Evolutionary conservation across 169 alveolate genomes (phyloP).

Genomic region (Cryptosporidium sp.): DNA sequence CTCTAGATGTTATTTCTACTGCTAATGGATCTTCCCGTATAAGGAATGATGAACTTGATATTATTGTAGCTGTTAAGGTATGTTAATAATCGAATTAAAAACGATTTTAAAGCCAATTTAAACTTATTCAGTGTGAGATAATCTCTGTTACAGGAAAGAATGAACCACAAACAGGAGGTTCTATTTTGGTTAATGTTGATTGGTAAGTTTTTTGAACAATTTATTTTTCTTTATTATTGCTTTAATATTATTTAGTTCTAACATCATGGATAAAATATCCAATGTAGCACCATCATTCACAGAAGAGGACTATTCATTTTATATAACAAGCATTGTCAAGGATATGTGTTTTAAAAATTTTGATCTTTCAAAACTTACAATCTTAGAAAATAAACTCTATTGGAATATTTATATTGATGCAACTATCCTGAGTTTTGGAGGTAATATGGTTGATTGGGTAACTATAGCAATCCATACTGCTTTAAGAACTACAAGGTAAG

Average conservation of each 20-base stretch:
- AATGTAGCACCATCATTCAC: constrained; percentile 39
- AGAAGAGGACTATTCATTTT: constrained; percentile 60
- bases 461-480: constrained; percentile 43
- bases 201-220: constrained; percentile 19
- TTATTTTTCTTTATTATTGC: neutral
- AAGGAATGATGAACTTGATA: constrained; percentile 59
- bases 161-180: constrained; percentile 9
- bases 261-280: constrained; percentile 21
- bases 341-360: constrained; percentile 52
- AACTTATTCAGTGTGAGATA: constrained; percentile 52
- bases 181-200: constrained; percentile 57
- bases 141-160: constrained; percentile 10
- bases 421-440: constrained; percentile 46
- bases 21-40: constrained; percentile 67
- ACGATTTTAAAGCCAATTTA: neutral
- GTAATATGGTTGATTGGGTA: constrained; percentile 62
- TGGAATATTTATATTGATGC: constrained; percentile 69
- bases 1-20: constrained; percentile 61
- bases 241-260: constrained; percentile 1
- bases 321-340: constrained; percentile 24
- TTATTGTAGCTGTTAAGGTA: constrained; percentile 55
- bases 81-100: neutral
- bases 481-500: constrained; percentile 68
- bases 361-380: constrained; percentile 36
- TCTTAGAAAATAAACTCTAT: constrained; percentile 20